These are phyloP conservation scores for Ceratocystis destructans DNA, from an alignment of 2,329 filamentous ascomycete genomes.

Conservation along the genomic window DNA sequence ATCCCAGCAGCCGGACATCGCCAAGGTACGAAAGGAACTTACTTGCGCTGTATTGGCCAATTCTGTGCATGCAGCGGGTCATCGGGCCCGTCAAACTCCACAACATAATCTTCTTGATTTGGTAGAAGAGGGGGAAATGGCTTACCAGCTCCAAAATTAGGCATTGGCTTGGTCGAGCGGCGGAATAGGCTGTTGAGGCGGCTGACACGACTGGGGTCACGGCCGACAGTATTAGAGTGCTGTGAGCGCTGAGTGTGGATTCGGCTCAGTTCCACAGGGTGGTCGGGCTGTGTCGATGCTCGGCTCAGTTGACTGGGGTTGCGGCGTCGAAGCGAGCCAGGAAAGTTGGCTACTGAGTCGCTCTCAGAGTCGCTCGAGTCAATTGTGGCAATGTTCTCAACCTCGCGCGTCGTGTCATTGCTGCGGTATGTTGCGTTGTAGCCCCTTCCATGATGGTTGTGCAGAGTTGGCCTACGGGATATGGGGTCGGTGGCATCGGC, in stretches of 20 bases:
- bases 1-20: too few relatives aligned
- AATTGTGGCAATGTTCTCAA: slow-evolving; percentile 28
- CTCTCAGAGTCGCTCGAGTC: slow-evolving; percentile 31
- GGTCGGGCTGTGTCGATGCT: slow-evolving; percentile 50
- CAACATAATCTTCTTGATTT: slow-evolving; percentile 61
- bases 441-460: slow-evolving; percentile 25
- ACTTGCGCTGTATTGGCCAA: slow-evolving; percentile 70
- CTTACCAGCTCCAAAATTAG: slow-evolving; percentile 60
- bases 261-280: slow-evolving; percentile 54
- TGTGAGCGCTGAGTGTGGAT: slow-evolving; percentile 59
- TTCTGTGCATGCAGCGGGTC: slow-evolving; percentile 81
- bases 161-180: slow-evolving; percentile 46
- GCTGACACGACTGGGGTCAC: slow-evolving; percentile 23
- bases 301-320: slow-evolving; percentile 36
- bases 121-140: slow-evolving; percentile 57
- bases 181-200: slow-evolving; percentile 28
- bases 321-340: slow-evolving; percentile 48
- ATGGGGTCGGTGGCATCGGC: slow-evolving; percentile 23
- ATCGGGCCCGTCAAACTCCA: slow-evolving; percentile 70
- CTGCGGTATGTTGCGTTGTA: slow-evolving; percentile 40
- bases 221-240: slow-evolving; percentile 59
- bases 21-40: slow-evolving; percentile 25
- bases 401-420: slow-evolving; percentile 5
- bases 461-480: slow-evolving; percentile 22
- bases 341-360: slow-evolving; percentile 28